phyloP scores from a whole-genome alignment of 2,329 filamentous ascomycete genomes.

The Penicillium sp. region DNA sequence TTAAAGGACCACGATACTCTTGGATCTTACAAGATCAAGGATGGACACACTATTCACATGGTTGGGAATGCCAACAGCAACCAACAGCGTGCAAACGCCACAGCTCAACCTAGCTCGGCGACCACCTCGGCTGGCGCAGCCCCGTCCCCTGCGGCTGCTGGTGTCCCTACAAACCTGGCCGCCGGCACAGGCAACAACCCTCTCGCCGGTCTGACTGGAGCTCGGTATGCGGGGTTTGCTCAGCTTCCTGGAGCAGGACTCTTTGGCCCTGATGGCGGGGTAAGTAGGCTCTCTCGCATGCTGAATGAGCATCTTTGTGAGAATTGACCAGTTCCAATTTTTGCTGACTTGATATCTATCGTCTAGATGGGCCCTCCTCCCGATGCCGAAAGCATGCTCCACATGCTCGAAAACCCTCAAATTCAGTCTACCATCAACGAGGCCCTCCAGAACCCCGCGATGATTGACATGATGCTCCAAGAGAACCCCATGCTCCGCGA shows the following conservation, averaged over 20 bases:
- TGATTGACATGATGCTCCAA: constrained; percentile 93
- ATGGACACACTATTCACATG: constrained; percentile 92
- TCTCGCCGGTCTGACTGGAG: constrained; percentile 86
- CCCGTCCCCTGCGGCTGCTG: constrained; percentile 37
- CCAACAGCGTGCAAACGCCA: constrained; percentile 58
- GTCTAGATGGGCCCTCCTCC: constrained; percentile 85
- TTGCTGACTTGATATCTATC: constrained; percentile 18
- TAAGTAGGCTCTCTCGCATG: constrained; percentile 56
- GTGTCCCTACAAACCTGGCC: constrained; percentile 54
- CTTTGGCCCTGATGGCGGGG: constrained; percentile 93
- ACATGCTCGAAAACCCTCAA: constrained; percentile 86
- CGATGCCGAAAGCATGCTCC: constrained; percentile 77
- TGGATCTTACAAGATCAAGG: constrained; percentile 88
- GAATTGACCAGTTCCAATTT: background rate
- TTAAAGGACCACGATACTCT: constrained; percentile 93
- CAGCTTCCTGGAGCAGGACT: constrained; percentile 84
- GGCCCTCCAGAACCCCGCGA: constrained; percentile 90
- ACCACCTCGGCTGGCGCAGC: constrained; percentile 36
- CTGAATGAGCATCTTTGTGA: background rate
- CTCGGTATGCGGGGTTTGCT: constrained; percentile 89
- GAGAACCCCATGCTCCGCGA: constrained; percentile 81
- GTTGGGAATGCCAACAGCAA: constrained; percentile 97
- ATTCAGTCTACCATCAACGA: constrained; percentile 89
- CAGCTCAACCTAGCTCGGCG: constrained; percentile 52
- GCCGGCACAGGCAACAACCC: constrained; percentile 76